phyloP scores from a whole-genome alignment of 2,329 filamentous ascomycete genomes.

The Ascochyta pisi region DNA sequence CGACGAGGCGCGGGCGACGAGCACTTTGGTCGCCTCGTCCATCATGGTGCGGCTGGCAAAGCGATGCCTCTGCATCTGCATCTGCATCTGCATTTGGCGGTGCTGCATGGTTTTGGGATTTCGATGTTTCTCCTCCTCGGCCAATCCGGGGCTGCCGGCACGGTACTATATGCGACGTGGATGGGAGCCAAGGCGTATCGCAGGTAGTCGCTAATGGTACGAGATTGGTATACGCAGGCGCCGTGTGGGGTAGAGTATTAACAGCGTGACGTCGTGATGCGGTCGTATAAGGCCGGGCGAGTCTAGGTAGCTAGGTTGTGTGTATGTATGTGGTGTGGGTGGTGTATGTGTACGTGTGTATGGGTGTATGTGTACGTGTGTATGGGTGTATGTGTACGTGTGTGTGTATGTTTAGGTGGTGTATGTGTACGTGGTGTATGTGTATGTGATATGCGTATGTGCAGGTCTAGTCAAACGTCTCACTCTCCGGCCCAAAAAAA shows the following conservation, averaged over 20 bases:
- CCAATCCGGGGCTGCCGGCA: slow-evolving; percentile 21
- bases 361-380: not conserved
- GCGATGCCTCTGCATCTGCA: slow-evolving; percentile 18
- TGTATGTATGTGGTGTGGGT: not conserved
- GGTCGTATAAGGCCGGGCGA: slow-evolving; percentile 31
- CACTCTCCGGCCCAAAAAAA: slow-evolving; percentile 39
- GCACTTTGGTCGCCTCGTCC: slow-evolving; percentile 34
- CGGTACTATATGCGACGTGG: slow-evolving; percentile 26
- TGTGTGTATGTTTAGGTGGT: slow-evolving; percentile 1
- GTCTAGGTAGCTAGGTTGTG: not conserved
- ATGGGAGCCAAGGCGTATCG: slow-evolving; percentile 15
- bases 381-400: not conserved
- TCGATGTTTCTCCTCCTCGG: slow-evolving; percentile 24
- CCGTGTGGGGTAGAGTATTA: slow-evolving; percentile 33
- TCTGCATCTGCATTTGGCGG: slow-evolving; percentile 27
- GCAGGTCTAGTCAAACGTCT: slow-evolving; percentile 17
- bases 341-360: not conserved
- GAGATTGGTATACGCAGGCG: not conserved
- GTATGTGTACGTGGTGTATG: slow-evolving; percentile 2
- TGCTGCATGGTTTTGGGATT: slow-evolving; percentile 33
- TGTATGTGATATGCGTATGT: slow-evolving; percentile 15
- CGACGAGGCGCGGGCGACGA: slow-evolving; percentile 32
- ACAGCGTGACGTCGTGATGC: slow-evolving; percentile 46
- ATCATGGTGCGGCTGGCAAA: slow-evolving; percentile 35
- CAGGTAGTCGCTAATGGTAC: slow-evolving; percentile 9